These are phyloP conservation scores for Xylaria sp. DNA, from an alignment of 2,329 filamentous ascomycete species.

Conservation along the genomic window DNA sequence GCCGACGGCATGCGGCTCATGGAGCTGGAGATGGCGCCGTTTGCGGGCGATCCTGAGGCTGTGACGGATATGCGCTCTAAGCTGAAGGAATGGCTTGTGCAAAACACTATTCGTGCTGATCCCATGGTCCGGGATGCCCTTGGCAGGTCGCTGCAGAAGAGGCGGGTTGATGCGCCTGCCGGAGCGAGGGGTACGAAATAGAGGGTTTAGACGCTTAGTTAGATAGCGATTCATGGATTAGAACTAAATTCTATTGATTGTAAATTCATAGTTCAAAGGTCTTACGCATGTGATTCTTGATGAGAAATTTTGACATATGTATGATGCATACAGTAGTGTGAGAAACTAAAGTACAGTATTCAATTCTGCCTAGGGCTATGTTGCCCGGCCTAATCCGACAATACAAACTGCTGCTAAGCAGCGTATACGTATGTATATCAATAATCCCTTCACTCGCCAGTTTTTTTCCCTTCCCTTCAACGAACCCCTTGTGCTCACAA, in stretches of 20 bases:
- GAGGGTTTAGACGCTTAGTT: conserved; percentile 2
- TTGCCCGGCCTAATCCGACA: background rate
- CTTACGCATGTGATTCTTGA: background rate
- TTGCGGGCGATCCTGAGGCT: conserved; percentile 71
- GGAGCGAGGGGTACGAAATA: conserved; percentile 62
- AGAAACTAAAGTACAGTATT: background rate
- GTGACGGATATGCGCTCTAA: conserved; percentile 69
- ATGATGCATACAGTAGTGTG: background rate
- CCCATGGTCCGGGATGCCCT: conserved; percentile 84
- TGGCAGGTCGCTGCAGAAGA: conserved; percentile 67
- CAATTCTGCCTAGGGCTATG: conserved; percentile 8
- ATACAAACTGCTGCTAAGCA: background rate
- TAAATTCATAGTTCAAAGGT: background rate
- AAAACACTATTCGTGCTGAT: conserved; percentile 81
- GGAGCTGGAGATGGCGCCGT: conserved; percentile 81
- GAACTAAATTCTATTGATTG: background rate
- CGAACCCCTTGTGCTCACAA: conserved; percentile 45
- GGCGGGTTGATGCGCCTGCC: conserved; percentile 65
- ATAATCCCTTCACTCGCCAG: background rate
- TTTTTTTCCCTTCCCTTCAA: too few species aligned
- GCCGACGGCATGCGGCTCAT: conserved; percentile 73
- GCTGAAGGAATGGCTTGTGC: conserved; percentile 84
- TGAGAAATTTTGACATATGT: background rate
- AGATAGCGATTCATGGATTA: too few species aligned
- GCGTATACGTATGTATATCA: conserved; percentile 8